Evolutionary conservation across 257 asterid species (phyloP), one percentile per base, ranked within the genome.

Genomic region (Echium plantagineum): DNA sequence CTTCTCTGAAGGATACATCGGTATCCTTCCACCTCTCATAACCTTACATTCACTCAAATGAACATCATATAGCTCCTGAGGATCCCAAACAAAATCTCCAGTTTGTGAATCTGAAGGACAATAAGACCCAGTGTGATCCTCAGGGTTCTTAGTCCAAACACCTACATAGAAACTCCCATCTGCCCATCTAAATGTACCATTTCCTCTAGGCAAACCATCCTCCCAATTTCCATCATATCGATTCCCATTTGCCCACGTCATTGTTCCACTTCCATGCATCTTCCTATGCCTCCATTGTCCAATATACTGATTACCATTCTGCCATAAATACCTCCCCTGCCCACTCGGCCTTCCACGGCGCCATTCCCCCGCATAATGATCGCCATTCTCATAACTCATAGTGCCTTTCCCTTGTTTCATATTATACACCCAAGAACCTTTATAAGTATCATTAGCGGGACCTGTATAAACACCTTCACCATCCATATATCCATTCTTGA

Each of bases 101-200:
- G 38, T 57, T 42, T 72, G 66, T 3, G 93, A 73, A 61, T 67
- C 69, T 2, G 86, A 75, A 16, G 95, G 83, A 53, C 83, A 91
- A 53, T 83, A 88, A 60, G 95, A 82, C 71, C 98, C 98, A 58
- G 75, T 83, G 65, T 78, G 89, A 66, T 87, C 95, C 30, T 38
- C 73, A 0, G 77, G 74, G 58, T 88, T 93, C 62, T 76, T 78
- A 64, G 88, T 85, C 96, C 96, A 91, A 22, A 76, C 68, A n/a
- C 96, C 98, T 5, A 81, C 85, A 58, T 90, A 90, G 22, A 87
- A 87, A 66, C 98, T 87, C 58, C 96, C 95, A 52, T 83, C 95
- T 3, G 21, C 67, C 95, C 95, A 85, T 16, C 88, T 72, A 64
- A 66, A 90, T 2, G 85, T 82, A 52, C 94, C 98, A 64, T 82